Evolutionary conservation across 495 filamentous ascomycete genomes (phyloP).

Genomic region (Hyaloscypha hepaticicola): DNA sequence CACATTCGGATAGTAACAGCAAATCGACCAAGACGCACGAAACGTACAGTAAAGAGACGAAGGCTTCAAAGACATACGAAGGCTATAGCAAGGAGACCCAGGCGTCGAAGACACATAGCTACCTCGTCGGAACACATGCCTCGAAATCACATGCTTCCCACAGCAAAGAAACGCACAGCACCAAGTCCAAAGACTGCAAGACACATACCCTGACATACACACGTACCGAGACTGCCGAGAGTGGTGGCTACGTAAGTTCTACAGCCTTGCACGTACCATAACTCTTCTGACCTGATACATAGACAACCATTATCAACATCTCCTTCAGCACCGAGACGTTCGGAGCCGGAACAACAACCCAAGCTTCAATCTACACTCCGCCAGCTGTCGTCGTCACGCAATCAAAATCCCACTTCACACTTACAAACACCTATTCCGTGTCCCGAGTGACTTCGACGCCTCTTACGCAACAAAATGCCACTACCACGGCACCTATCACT

Average conservation of each 20-base stretch:
- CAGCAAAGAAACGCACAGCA: not conserved
- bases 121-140: not conserved
- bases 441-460: not conserved
- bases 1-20: not conserved
- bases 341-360: not conserved
- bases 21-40: constrained; percentile 3
- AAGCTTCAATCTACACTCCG: not conserved
- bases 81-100: not conserved
- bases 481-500: not conserved
- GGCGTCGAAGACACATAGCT: not conserved
- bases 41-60: not conserved
- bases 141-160: not conserved
- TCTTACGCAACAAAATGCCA: constrained; percentile 2
- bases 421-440: not conserved
- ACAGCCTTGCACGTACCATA: not conserved
- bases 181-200: not conserved
- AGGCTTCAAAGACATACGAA: not conserved
- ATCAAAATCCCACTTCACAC: not conserved
- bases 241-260: not conserved
- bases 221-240: not conserved
- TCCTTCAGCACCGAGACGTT: constrained; percentile 5
- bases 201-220: not conserved
- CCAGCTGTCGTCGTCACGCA: not conserved
- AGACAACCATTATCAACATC: constrained; percentile 6
- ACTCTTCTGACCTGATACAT: not conserved